These are phyloP conservation scores for Colletotrichum nymphaeae DNA, from an alignment of 2,329 filamentous ascomycete genomes.

Conservation along the genomic window DNA sequence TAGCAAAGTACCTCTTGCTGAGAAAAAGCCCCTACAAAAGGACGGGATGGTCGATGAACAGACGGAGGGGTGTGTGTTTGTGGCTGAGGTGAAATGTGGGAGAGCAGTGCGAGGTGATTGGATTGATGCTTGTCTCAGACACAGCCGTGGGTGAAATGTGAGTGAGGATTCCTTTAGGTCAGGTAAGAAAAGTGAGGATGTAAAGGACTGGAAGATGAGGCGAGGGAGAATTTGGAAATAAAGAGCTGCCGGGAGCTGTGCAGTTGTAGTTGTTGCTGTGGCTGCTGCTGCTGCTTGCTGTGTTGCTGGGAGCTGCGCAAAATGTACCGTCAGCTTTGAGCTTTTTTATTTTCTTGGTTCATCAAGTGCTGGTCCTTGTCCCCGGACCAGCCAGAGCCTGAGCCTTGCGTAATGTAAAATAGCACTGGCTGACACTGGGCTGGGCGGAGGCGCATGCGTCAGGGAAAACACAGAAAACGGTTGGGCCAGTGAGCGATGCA, in stretches of 20 bases:
- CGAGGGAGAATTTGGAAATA: neutral
- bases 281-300: neutral
- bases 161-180: too few relatives aligned
- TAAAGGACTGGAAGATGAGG: neutral
- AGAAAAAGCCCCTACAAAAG: neutral
- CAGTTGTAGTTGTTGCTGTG: neutral
- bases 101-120: constrained; percentile 5
- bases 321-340: constrained; percentile 4
- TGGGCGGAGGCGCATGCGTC: neutral
- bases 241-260: neutral
- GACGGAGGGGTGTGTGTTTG: neutral
- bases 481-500: constrained; percentile 11
- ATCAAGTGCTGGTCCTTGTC: neutral
- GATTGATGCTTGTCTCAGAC: constrained; percentile 30
- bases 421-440: neutral
- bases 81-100: neutral
- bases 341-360: neutral
- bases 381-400: constrained; percentile 5
- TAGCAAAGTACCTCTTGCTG: neutral
- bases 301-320: neutral
- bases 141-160: neutral
- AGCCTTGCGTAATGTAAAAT: constrained; percentile 7
- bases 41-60: neutral
- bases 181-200: neutral
- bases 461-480: neutral